A percentile compares a stretch with the other conserved stretches of the same genome.
Evolutionary conservation across 441 rosid genomes (phyloP).

Genomic region (Euphorbia schlechtendalii): DNA sequence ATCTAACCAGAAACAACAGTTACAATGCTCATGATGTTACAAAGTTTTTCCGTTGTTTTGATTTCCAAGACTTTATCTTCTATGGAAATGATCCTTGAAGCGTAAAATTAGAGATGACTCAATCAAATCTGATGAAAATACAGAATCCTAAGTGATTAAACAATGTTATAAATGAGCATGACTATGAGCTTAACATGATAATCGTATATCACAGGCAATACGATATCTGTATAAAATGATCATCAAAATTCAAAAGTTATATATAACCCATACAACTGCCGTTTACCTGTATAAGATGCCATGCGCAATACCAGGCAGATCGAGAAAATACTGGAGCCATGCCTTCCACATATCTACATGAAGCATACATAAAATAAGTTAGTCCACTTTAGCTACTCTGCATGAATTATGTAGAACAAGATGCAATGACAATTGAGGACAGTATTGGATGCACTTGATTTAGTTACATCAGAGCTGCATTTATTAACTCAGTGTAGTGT

Average conservation of each 20-base stretch:
- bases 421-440: neutral
- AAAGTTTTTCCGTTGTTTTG: no score
- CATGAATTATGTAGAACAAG: constrained; percentile 1
- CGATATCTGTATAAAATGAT: neutral
- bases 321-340: constrained; percentile 99
- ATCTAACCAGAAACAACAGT: no score
- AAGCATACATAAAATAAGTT: constrained; percentile 10
- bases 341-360: constrained; percentile 83
- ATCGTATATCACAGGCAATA: no score
- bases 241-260: neutral
- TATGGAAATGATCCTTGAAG: no score
- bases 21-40: no score
- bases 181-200: no score
- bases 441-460: neutral
- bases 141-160: no score
- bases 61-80: no score
- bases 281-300: constrained; percentile 95
- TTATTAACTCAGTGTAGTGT: no score
- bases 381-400: neutral
- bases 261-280: neutral
- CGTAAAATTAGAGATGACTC: no score
- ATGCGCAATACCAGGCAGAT: constrained; percentile 95
- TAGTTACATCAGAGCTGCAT: neutral
- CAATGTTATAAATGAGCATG: no score
- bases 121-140: no score